Conservation (phyloP, 495 filamentous ascomycete genomes). For the Tuber calosporum region DNA sequence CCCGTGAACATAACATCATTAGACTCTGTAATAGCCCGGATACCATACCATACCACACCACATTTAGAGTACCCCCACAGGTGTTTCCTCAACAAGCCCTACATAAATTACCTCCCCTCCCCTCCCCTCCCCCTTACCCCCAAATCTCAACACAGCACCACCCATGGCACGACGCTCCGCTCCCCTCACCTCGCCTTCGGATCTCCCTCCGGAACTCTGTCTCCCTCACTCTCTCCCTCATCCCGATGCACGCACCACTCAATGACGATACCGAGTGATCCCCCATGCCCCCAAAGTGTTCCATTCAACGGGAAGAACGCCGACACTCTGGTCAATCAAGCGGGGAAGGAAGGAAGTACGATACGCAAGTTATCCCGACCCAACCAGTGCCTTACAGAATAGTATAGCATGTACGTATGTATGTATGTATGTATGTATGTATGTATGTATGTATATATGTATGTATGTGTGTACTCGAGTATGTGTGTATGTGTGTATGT, state of each 20-base stretch:
- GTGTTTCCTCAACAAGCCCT: neutral
- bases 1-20: neutral
- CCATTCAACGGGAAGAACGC: neutral
- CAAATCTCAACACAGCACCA: neutral
- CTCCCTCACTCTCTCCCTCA: neutral
- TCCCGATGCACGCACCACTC: neutral
- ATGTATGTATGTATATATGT: too few relatives aligned
- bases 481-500: too few relatives aligned
- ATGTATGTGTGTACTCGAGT: too few relatives aligned
- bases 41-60: neutral
- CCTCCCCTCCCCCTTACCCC: too few relatives aligned
- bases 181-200: neutral
- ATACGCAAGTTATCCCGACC: neutral
- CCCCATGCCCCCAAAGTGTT: neutral
- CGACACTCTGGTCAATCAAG: neutral
- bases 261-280: neutral
- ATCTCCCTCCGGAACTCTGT: neutral
- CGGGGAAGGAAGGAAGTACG: neutral
- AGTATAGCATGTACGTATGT: neutral
- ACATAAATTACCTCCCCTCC: conserved; percentile 1
- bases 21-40: neutral
- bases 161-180: neutral
- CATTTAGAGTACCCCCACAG: neutral
- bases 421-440: too few relatives aligned
- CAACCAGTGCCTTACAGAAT: neutral